Percentiles rank a stretch among this genome's conserved stretches.
Evolutionary conservation across 1,284 basidiomycete species (phyloP).

Genomic region (Cystobasidium sp.): DNA sequence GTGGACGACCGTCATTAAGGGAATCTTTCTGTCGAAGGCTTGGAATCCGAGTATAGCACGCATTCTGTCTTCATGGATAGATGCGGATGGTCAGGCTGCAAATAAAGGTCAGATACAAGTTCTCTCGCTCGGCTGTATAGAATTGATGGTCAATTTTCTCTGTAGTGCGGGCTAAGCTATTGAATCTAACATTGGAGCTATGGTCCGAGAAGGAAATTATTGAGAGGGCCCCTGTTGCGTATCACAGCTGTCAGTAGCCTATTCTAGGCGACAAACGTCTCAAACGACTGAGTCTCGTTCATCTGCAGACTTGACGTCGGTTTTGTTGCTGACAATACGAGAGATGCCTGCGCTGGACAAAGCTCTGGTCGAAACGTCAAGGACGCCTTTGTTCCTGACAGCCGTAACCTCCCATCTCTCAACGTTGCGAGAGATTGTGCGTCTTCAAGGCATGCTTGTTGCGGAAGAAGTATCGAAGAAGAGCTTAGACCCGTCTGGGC

Average conservation of each 20-base stretch:
- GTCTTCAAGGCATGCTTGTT: slow-evolving; percentile 89
- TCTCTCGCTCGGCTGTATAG: neutral
- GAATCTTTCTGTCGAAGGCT: neutral
- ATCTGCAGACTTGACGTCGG: slow-evolving; percentile 67
- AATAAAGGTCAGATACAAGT: neutral
- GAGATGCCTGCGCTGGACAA: slow-evolving; percentile 64
- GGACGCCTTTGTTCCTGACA: slow-evolving; percentile 69
- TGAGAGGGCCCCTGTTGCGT: slow-evolving; percentile 11
- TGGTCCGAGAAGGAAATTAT: neutral
- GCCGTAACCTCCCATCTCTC: slow-evolving; percentile 76
- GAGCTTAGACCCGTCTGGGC: slow-evolving; percentile 52
- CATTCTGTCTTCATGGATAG: neutral
- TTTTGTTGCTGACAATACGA: slow-evolving; percentile 69
- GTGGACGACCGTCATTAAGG: neutral
- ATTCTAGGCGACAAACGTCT: neutral
- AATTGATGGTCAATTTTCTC: neutral
- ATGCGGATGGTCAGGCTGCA: neutral
- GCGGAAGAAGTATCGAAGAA: slow-evolving; percentile 69
- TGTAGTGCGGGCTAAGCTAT: neutral
- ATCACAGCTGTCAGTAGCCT: slow-evolving; percentile 20
- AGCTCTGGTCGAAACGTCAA: slow-evolving; percentile 57
- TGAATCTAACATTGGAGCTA: neutral
- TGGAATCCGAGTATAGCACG: slow-evolving; percentile 3
- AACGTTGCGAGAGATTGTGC: slow-evolving; percentile 75
- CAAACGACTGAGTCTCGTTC: neutral